Evolutionary conservation across 768 basidiomycete species (phyloP).

Genomic region (Chalciporus pseudorubinellus): DNA sequence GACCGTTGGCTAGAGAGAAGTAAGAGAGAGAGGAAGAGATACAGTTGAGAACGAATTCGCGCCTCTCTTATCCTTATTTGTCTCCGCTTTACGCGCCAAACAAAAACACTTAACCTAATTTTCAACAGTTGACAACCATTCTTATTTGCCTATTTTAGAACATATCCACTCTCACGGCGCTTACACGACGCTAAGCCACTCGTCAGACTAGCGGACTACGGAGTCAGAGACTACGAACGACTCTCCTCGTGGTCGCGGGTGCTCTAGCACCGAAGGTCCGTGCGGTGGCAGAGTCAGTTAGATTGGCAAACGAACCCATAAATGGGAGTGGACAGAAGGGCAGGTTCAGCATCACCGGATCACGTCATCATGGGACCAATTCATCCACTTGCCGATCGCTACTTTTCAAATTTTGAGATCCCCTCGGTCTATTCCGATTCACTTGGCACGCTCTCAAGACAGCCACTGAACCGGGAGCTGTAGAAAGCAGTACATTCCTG

Average conservation of each 20-base stretch:
- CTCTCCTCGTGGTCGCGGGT: background rate
- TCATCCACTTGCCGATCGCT: constrained; percentile 31
- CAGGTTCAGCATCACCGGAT: constrained; percentile 25
- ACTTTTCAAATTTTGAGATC: constrained; percentile 19
- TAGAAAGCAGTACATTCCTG: too few species aligned
- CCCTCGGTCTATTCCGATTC: too few species aligned
- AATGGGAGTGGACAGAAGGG: constrained; percentile 10
- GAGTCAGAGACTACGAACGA: too few species aligned
- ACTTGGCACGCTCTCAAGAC: too few species aligned
- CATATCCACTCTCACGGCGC: constrained; percentile 8
- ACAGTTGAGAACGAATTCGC: constrained; percentile 34
- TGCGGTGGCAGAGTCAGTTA: constrained; percentile 26
- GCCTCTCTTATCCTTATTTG: constrained; percentile 42
- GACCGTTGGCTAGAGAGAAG: constrained; percentile 54
- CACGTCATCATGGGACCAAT: constrained; percentile 33
- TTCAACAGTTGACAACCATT: constrained; percentile 12
- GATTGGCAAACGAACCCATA: constrained; percentile 18
- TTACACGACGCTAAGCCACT: background rate
- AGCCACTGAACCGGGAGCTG: too few species aligned
- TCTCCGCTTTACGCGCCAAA: constrained; percentile 40
- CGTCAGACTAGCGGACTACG: background rate
- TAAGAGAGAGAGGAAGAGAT: constrained; percentile 55
- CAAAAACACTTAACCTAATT: constrained; percentile 38
- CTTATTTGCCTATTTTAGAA: constrained; percentile 2
- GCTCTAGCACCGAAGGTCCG: constrained; percentile 17